phyloP scores from a whole-genome alignment of 1,284 basidiomycete species.

The Bjerkandera adusta region DNA sequence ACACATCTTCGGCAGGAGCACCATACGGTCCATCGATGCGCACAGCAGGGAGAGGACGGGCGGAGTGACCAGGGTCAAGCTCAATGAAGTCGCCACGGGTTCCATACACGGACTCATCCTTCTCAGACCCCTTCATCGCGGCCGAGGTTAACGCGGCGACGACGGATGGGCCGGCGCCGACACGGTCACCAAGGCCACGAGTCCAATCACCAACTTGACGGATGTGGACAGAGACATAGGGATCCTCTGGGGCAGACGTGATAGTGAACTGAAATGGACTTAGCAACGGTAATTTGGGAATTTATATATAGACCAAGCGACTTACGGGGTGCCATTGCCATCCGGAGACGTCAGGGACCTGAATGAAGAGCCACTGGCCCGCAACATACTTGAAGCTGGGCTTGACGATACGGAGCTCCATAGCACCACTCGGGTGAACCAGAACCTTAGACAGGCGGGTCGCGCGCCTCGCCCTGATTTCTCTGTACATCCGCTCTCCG shows the following conservation, averaged over 20 bases:
- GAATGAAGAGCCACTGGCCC: conserved; percentile 89
- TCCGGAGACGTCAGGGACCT: conserved; percentile 79
- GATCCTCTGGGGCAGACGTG: conserved; percentile 88
- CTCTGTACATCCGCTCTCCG: conserved; percentile 77
- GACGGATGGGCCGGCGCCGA: conserved; percentile 76
- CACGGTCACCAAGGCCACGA: conserved; percentile 72
- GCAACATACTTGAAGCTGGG: conserved; percentile 86
- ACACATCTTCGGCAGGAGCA: conserved; percentile 88
- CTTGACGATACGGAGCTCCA: conserved; percentile 88
- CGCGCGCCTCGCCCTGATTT: conserved; percentile 70
- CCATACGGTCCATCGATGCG: conserved; percentile 87
- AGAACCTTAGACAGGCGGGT: conserved; percentile 80
- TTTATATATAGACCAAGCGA: conserved; percentile 17
- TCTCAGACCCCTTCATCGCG: conserved; percentile 74
- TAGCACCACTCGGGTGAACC: conserved; percentile 80
- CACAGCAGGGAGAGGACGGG: conserved; percentile 63
- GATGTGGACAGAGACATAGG: conserved; percentile 86
- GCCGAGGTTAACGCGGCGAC: conserved; percentile 72
- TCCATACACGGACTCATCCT: conserved; percentile 40
- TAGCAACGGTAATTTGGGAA: no score
- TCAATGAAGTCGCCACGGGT: conserved; percentile 78
- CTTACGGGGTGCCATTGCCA: conserved; percentile 89
- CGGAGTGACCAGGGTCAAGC: conserved; percentile 49
- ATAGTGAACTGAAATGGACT: conserved; percentile 81
- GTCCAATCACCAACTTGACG: conserved; percentile 92